These are phyloP conservation scores for Lepiota venenata DNA, from an alignment of 768 basidiomycete genomes.

Conservation along the genomic window DNA sequence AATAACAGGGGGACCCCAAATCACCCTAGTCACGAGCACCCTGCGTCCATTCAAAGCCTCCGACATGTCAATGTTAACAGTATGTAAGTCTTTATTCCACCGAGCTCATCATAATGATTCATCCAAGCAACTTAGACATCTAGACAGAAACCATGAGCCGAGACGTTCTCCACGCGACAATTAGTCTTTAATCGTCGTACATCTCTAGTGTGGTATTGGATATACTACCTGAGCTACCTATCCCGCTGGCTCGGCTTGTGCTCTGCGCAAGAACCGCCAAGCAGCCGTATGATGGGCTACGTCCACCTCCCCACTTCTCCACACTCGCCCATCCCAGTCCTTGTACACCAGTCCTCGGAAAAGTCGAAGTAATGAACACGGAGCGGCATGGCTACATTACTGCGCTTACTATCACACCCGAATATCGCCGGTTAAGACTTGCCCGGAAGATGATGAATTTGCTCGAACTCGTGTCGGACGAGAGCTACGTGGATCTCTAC, in stretches of 20 bases:
- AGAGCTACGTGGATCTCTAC: slow-evolving; percentile 89
- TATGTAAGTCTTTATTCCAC: slow-evolving; percentile 47
- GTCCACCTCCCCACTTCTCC: slow-evolving; percentile 20
- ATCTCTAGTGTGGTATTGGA: slow-evolving; percentile 72
- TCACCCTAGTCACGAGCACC: slow-evolving; percentile 65
- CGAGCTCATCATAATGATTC: background rate
- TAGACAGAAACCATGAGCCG: slow-evolving; percentile 93
- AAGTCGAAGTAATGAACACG: slow-evolving; percentile 71
- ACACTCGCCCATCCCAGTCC: background rate
- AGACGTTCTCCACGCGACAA: background rate
- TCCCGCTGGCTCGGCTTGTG: slow-evolving; percentile 92
- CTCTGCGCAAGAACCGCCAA: slow-evolving; percentile 76
- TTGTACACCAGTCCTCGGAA: slow-evolving; percentile 77
- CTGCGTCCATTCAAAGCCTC: slow-evolving; percentile 83
- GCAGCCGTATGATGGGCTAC: slow-evolving; percentile 88
- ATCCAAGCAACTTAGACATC: slow-evolving; percentile 80
- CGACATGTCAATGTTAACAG: slow-evolving; percentile 92
- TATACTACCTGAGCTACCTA: slow-evolving; percentile 88
- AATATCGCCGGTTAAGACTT: slow-evolving; percentile 85
- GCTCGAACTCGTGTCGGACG: slow-evolving; percentile 84
- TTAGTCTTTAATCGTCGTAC: background rate
- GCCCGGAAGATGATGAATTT: slow-evolving; percentile 84
- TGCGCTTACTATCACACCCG: slow-evolving; percentile 90
- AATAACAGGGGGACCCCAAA: background rate
- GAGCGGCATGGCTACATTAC: slow-evolving; percentile 97